A percentile compares a stretch with the other conserved stretches of the same genome.
phyloP scores from a whole-genome alignment of 2,329 filamentous ascomycete genomes.

The Fusarium buharicum region DNA sequence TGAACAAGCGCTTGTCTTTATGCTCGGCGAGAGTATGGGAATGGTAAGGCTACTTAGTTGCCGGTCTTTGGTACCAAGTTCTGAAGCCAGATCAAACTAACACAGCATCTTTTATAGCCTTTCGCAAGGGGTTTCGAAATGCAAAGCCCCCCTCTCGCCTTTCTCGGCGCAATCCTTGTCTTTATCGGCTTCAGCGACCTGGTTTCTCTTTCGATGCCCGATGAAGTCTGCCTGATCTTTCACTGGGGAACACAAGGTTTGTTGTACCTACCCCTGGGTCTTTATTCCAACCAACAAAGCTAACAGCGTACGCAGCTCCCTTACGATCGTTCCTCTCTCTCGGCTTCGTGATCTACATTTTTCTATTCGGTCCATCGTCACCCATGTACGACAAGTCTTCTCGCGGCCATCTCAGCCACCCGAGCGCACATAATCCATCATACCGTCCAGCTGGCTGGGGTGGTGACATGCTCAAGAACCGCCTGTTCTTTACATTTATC shows the following conservation, averaged over 20 bases:
- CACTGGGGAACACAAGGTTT: constrained; percentile 75
- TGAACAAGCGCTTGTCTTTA: constrained; percentile 81
- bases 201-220: constrained; percentile 72
- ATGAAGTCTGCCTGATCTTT: constrained; percentile 70
- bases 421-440: constrained; percentile 49
- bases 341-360: constrained; percentile 70
- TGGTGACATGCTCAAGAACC: constrained; percentile 80
- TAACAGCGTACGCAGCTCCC: constrained; percentile 59
- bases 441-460: constrained; percentile 59
- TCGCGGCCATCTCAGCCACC: constrained; percentile 37
- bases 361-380: constrained; percentile 65
- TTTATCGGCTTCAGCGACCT: constrained; percentile 72
- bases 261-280: constrained; percentile 55
- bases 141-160: constrained; percentile 75
- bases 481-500: constrained; percentile 83
- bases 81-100: constrained; percentile 8
- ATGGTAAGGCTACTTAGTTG: constrained; percentile 67
- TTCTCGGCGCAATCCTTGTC: constrained; percentile 75
- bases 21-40: constrained; percentile 85
- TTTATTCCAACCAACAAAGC: constrained; percentile 30
- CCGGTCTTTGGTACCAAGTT: background rate
- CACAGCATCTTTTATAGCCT: constrained; percentile 19
- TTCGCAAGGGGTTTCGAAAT: constrained; percentile 73
- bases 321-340: constrained; percentile 74
- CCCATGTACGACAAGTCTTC: constrained; percentile 55